Evolutionary conservation across 352 stramenopile species (phyloP), one percentile per base, ranked within the genome.

Genomic region (Globisporangium takayamanum): DNA sequence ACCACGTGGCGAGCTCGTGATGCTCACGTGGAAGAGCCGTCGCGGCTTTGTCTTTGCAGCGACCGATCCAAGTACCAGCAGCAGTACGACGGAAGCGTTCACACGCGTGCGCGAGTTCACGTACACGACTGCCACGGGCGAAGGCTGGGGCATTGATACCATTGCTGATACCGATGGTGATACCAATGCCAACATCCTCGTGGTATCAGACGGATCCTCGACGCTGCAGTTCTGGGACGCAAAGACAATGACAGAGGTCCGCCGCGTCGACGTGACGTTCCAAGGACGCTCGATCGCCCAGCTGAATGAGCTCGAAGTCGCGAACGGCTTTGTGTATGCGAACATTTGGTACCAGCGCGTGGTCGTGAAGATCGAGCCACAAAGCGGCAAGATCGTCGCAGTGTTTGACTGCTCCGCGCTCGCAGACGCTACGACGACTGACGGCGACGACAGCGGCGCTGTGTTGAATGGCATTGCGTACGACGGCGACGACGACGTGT

Each of bases 401-500:
- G 88, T 96, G 65, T 98, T 97, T 70, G 88, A 95, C 60, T 80
- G 89, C 55, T 75, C 70, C 14, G 66, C 69, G 25, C 56, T 95
- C 53, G 72, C 96, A 46, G 56, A 60, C 26, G 59, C 78, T 33
- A 68, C 81, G 7, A 92, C 78, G 50, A 87, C 80, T 2, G 66
- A 72, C 49, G 60, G 68, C 16, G 63, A 80, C 37, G 63, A 80
- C 37, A 67, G 72, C 10, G 74, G 73, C 12, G 89, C 83, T 12
- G 90, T 98, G 55, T 76, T 98, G 20, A 98, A 98, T 58, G 94
- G 94, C 36, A 98, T 98, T 62, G 94, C 92, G 12, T 91, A 98
- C 50, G 92, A 95, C 16, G 69, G 80, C 30, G 77, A 88, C 44
- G 76, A 95, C 26, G 89, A 95, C 55, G 79, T 93, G 41, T 88